Evolutionary conservation across 129 eudicot genomes (phyloP).

Genomic region (carrot (Daucus carota)): DH1_v3.0 NC_030386.2:38769001-38769500

Average conservation of each 20-base stretch:
- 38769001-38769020: not conserved
- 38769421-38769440: not conserved
- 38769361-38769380: slow-evolving; percentile 1
- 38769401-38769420: slow-evolving; percentile 8
- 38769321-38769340: no score
- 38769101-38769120: slow-evolving; percentile 69
- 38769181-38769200: no score
- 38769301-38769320: no score
- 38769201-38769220: no score
- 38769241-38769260: no score
- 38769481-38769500: slow-evolving; percentile 9
- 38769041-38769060: no score
- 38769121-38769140: slow-evolving; percentile 62
- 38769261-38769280: no score
- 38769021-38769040: slow-evolving; percentile 53
- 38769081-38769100: not conserved
- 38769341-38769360: no score
- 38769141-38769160: no score
- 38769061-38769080: not conserved
- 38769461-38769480: not conserved
- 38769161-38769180: no score
- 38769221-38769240: no score
- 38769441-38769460: not conserved
- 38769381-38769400: slow-evolving; percentile 33
- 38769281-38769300: not conserved